Evolutionary conservation across 179 eudicot species (phyloP).

Genomic region (Silene noctiflora): DNA sequence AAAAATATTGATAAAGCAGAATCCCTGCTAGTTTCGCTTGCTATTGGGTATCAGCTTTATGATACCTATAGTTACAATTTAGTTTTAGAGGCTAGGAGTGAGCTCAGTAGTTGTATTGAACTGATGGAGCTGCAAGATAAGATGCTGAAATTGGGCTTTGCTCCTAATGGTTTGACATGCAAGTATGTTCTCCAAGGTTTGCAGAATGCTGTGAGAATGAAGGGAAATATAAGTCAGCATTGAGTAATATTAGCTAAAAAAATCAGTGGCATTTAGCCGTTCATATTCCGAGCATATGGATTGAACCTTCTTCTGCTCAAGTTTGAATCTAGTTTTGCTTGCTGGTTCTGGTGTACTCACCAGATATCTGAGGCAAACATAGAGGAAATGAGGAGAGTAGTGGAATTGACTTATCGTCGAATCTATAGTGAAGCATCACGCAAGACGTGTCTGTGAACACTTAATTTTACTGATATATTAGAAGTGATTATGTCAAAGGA

Average conservation of each 20-base stretch:
- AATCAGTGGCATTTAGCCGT: neutral
- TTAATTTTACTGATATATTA: neutral
- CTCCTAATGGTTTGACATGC: conserved; percentile 57
- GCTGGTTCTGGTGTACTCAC: neutral
- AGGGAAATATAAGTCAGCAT: neutral
- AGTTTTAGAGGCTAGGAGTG: conserved; percentile 43
- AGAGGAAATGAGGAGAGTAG: neutral
- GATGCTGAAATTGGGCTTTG: conserved; percentile 63
- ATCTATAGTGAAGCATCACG: too few relatives aligned
- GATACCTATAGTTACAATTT: conserved; percentile 61
- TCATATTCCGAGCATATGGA: conserved; percentile 11
- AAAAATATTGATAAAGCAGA: conserved; percentile 48
- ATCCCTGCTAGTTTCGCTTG: conserved; percentile 43
- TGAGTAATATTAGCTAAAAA: neutral
- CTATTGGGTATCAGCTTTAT: conserved; percentile 46
- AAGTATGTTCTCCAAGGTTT: conserved; percentile 60
- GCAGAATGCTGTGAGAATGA: conserved; percentile 26
- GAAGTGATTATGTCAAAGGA: neutral
- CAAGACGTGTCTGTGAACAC: neutral
- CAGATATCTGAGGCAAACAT: neutral
- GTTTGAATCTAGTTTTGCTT: too few relatives aligned
- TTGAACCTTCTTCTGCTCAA: neutral
- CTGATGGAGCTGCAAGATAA: conserved; percentile 66
- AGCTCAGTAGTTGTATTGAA: conserved; percentile 40
- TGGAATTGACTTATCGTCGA: neutral